Percentiles rank a stretch among this genome's conserved stretches.
Evolutionary conservation across 768 basidiomycete genomes (phyloP).

Genomic region (Xerocomellus amylosporus): DNA sequence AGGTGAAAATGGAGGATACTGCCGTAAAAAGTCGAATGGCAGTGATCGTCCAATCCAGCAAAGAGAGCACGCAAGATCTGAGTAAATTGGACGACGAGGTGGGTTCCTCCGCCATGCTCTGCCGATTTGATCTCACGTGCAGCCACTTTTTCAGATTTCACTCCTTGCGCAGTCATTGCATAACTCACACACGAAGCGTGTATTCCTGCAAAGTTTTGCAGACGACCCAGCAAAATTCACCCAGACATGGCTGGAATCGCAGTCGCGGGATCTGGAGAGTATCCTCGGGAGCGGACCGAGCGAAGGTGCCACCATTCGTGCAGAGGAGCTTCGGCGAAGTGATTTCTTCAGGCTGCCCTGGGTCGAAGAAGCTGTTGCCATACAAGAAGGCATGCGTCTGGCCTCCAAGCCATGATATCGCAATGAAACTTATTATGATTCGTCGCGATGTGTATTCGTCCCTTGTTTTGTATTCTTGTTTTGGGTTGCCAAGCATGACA

Average conservation of each 20-base stretch:
- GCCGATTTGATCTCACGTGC: slow-evolving; percentile 19
- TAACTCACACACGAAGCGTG: slow-evolving; percentile 81
- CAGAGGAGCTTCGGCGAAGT: slow-evolving; percentile 83
- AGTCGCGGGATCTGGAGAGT: slow-evolving; percentile 86
- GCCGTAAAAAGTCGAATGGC: slow-evolving; percentile 70
- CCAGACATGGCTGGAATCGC: slow-evolving; percentile 88
- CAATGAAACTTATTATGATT: not conserved
- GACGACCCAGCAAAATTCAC: slow-evolving; percentile 77
- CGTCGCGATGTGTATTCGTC: not conserved
- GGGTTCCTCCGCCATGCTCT: not conserved
- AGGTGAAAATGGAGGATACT: slow-evolving; percentile 83
- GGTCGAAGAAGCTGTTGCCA: slow-evolving; percentile 85
- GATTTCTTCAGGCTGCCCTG: slow-evolving; percentile 92
- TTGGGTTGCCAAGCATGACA: not conserved
- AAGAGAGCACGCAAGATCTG: slow-evolving; percentile 67
- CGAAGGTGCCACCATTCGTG: slow-evolving; percentile 74
- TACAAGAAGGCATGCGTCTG: slow-evolving; percentile 77
- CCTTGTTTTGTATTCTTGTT: not conserved
- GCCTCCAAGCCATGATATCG: slow-evolving; percentile 18
- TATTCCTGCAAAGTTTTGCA: slow-evolving; percentile 82
- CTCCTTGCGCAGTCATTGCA: slow-evolving; percentile 80
- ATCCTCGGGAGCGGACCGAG: slow-evolving; percentile 85
- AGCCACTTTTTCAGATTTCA: slow-evolving; percentile 56
- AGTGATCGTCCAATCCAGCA: slow-evolving; percentile 63
- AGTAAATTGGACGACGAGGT: slow-evolving; percentile 87